phyloP scores from a whole-genome alignment of 163 green algal genomes.

The Chlorella variabilis region DNA sequence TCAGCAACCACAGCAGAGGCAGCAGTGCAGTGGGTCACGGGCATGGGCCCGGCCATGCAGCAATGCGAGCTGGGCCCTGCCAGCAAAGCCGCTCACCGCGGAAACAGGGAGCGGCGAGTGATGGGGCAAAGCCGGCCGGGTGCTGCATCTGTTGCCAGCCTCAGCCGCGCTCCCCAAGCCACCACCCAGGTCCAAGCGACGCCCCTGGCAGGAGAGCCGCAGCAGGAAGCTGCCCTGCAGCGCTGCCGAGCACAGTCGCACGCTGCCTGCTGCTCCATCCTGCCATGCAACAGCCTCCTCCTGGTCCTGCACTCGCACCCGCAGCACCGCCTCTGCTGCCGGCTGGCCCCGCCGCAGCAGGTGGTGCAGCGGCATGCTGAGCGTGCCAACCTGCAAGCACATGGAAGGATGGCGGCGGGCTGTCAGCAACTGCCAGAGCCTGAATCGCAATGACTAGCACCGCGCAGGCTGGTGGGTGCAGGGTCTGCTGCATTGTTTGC shows the following conservation, averaged over 20 bases:
- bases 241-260: neutral
- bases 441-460: neutral
- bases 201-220: slow-evolving; percentile 2
- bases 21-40: too few relatives aligned
- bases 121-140: too few relatives aligned
- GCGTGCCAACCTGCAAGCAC: slow-evolving; percentile 27
- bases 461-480: too few relatives aligned
- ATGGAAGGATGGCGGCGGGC: too few relatives aligned
- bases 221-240: slow-evolving; percentile 19
- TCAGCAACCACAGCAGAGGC: neutral
- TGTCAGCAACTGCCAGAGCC: too few relatives aligned
- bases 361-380: neutral
- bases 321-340: neutral
- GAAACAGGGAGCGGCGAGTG: too few relatives aligned
- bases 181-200: neutral
- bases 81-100: too few relatives aligned
- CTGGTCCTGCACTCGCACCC: neutral
- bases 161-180: neutral
- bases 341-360: slow-evolving; percentile 21
- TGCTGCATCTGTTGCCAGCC: too few relatives aligned
- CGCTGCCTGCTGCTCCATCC: neutral
- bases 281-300: neutral
- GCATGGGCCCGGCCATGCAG: too few relatives aligned
- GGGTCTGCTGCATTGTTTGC: too few relatives aligned
- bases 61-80: too few relatives aligned